phyloP scores from a whole-genome alignment of 495 filamentous ascomycete species.

The Tuber brumale region DNA sequence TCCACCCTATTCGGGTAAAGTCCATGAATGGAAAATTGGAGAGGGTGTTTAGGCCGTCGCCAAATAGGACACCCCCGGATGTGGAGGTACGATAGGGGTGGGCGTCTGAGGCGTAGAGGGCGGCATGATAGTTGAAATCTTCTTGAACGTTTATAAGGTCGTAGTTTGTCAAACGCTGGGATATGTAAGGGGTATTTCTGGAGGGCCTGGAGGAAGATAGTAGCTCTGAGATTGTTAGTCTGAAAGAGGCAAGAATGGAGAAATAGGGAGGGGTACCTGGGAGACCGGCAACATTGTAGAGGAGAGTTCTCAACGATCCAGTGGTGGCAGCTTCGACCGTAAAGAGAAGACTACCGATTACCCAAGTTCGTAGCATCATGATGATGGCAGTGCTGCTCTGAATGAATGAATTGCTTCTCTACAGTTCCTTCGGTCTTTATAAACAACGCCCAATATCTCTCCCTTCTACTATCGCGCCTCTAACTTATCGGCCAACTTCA shows the following conservation, averaged over 20 bases:
- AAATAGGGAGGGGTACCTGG: not conserved
- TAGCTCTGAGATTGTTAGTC: not conserved
- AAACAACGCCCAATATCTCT: not conserved
- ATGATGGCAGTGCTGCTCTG: not conserved
- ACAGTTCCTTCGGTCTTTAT: not conserved
- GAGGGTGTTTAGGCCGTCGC: too few species aligned
- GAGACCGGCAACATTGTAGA: not conserved
- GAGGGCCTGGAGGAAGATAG: not conserved
- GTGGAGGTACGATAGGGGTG: too few species aligned
- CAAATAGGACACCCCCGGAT: too few species aligned
- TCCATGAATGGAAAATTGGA: too few species aligned
- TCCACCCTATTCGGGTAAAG: too few species aligned
- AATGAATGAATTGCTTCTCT: not conserved
- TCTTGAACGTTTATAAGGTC: too few species aligned
- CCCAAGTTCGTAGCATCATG: not conserved
- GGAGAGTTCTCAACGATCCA: not conserved
- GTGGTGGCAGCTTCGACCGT: not conserved
- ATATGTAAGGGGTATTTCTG: too few species aligned
- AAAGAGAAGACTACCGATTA: not conserved
- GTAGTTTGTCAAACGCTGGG: too few species aligned
- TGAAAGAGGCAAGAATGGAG: not conserved
- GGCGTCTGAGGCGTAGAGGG: too few species aligned
- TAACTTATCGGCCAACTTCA: not conserved
- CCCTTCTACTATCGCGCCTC: not conserved
- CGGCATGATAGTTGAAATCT: too few species aligned